A percentile compares a stretch with the other conserved stretches of the same genome.
These are phyloP conservation scores for Proliferodiscus dingleyae DNA, from an alignment of 2,329 filamentous ascomycete genomes.

Conservation along the genomic window DNA sequence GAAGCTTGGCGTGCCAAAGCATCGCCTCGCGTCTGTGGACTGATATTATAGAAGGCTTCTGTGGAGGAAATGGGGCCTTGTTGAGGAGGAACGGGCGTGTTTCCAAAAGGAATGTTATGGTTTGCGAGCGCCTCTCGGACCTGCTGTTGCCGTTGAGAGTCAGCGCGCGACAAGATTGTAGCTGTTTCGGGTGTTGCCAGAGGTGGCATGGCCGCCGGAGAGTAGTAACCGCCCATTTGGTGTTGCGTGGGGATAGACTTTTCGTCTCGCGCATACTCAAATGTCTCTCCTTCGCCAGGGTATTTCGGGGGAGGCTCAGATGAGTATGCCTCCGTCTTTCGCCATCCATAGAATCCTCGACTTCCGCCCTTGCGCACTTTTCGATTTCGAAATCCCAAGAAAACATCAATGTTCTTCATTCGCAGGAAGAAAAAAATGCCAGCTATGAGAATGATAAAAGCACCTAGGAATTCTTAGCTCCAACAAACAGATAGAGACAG, in stretches of 20 bases:
- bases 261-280: slow-evolving; percentile 13
- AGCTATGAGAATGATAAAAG: slow-evolving; percentile 26
- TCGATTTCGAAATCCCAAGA: slow-evolving; percentile 13
- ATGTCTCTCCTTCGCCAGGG: slow-evolving; percentile 3
- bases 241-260: slow-evolving; percentile 14
- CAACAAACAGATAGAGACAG: background rate
- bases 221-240: slow-evolving; percentile 14
- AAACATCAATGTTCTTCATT: slow-evolving; percentile 21
- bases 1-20: slow-evolving; percentile 9
- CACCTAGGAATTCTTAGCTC: slow-evolving; percentile 18
- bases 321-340: slow-evolving; percentile 12
- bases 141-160: slow-evolving; percentile 12
- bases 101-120: slow-evolving; percentile 14
- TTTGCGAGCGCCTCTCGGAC: slow-evolving; percentile 12
- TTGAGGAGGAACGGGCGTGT: slow-evolving; percentile 12
- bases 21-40: slow-evolving; percentile 3
- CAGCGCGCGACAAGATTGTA: slow-evolving; percentile 9
- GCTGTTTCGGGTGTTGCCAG: slow-evolving; percentile 14
- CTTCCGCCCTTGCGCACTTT: slow-evolving; percentile 20
- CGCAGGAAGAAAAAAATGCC: slow-evolving; percentile 24
- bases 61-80: slow-evolving; percentile 8
- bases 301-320: slow-evolving; percentile 22
- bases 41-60: slow-evolving; percentile 12
- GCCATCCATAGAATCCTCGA: slow-evolving; percentile 26
- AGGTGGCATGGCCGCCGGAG: slow-evolving; percentile 11